Conservation (phyloP, 164 flowering plant genomes). For the Liquidambar formosana region DNA sequence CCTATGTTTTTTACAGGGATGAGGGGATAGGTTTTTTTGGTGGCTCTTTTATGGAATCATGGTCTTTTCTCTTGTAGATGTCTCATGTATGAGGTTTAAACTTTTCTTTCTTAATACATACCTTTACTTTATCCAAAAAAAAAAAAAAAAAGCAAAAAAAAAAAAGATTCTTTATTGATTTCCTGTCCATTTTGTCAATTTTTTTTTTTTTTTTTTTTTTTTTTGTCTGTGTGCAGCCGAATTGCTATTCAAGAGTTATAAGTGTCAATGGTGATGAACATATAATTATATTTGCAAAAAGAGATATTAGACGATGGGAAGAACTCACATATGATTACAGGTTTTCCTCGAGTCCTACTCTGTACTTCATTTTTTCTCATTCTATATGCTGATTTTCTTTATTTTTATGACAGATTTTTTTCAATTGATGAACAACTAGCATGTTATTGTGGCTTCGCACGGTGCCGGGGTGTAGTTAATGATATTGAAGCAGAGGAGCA, state of each 20-base stretch:
- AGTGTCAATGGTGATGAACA: slow-evolving; percentile 84
- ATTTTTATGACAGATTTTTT: slow-evolving; percentile 56
- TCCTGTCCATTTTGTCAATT: not conserved
- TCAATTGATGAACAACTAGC: slow-evolving; percentile 78
- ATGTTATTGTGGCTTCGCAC: slow-evolving; percentile 90
- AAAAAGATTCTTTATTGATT: not conserved
- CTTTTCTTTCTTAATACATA: too few species aligned
- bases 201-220: too few species aligned
- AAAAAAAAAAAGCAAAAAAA: too few species aligned
- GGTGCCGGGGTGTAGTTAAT: slow-evolving; percentile 92
- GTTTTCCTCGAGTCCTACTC: slow-evolving; percentile 31
- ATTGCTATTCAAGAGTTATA: slow-evolving; percentile 94
- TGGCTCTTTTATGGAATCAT: too few species aligned
- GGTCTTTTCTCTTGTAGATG: too few species aligned
- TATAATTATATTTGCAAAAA: slow-evolving; percentile 95
- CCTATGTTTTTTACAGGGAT: too few species aligned
- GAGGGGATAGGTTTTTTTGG: too few species aligned
- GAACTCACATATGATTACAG: slow-evolving; percentile 98
- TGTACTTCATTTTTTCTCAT: slow-evolving; percentile 3
- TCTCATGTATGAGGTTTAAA: too few species aligned
- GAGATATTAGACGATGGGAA: slow-evolving; percentile 91
- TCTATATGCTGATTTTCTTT: slow-evolving; percentile 8
- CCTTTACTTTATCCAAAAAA: too few species aligned
- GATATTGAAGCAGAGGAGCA: slow-evolving; percentile 81
- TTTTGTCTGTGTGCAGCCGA: slow-evolving; percentile 64